Conservation (phyloP, 495 filamentous ascomycete species). For the Jackrogersella multiformis region DNA sequence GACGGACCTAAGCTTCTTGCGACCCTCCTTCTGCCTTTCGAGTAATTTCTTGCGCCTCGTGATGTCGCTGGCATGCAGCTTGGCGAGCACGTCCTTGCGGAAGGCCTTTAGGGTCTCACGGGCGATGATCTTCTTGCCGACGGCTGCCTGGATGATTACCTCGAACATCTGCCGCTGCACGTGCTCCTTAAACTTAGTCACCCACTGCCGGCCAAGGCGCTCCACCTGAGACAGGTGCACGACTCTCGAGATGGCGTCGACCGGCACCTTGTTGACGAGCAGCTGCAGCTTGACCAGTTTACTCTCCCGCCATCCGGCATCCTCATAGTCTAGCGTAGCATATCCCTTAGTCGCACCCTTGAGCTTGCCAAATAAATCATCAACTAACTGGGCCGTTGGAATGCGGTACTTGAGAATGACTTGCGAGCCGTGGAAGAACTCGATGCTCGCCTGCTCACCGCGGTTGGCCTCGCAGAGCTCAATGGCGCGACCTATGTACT, state of each 20-base stretch:
- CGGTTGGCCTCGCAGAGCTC: constrained; percentile 93
- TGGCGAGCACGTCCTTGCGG: constrained; percentile 90
- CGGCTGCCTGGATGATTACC: constrained; percentile 91
- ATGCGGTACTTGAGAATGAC: constrained; percentile 95
- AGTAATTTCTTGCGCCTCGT: constrained; percentile 83
- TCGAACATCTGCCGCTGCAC: constrained; percentile 97
- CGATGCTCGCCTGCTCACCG: constrained; percentile 82
- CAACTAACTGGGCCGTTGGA: constrained; percentile 86
- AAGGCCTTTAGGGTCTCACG: constrained; percentile 97
- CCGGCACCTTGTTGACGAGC: constrained; percentile 88
- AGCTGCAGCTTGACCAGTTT: constrained; percentile 90
- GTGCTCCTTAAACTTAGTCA: constrained; percentile 95
- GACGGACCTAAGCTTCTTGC: constrained; percentile 80
- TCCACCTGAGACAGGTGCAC: constrained; percentile 83
- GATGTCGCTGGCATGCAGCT: constrained; percentile 92
- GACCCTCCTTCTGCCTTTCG: constrained; percentile 96
- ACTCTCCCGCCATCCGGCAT: constrained; percentile 83
- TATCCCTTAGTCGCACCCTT: constrained; percentile 82
- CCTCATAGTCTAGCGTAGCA: constrained; percentile 93
- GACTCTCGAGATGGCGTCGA: constrained; percentile 92
- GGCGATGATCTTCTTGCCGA: constrained; percentile 84
- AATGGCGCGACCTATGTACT: constrained; percentile 92
- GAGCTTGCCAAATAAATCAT: constrained; percentile 97
- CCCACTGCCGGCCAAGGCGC: constrained; percentile 83
- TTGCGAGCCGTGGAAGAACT: constrained; percentile 93